phyloP scores from a whole-genome alignment of 2,329 filamentous ascomycete species.

The Claviceps purpurea region DNA sequence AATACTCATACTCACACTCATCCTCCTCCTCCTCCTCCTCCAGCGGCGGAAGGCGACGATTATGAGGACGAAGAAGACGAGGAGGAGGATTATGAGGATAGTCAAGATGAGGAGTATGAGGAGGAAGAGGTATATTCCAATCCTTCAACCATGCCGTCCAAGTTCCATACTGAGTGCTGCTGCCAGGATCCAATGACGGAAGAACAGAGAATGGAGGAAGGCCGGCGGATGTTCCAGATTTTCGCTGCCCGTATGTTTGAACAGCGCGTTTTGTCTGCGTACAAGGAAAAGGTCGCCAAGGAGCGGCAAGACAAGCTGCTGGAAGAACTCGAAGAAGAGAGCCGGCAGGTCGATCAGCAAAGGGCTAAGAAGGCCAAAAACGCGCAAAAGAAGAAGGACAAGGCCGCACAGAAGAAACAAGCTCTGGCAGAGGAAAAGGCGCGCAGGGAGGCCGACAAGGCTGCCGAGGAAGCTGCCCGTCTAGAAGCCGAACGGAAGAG shows the following conservation, averaged over 20 bases:
- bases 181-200: constrained; percentile 88
- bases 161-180: constrained; percentile 30
- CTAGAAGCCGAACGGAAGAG: constrained; percentile 66
- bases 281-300: constrained; percentile 88
- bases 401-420: constrained; percentile 78
- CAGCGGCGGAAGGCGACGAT: constrained; percentile 51
- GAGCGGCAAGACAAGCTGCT: constrained; percentile 85
- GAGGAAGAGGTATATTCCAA: constrained; percentile 61
- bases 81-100: constrained; percentile 48
- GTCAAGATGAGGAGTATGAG: constrained; percentile 53
- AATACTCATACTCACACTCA: constrained; percentile 59
- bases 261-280: constrained; percentile 90
- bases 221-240: constrained; percentile 96
- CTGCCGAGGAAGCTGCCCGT: constrained; percentile 68
- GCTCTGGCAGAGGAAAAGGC: constrained; percentile 84
- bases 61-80: constrained; percentile 55
- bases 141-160: constrained; percentile 25
- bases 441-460: constrained; percentile 75
- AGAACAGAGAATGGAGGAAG: constrained; percentile 98
- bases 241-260: constrained; percentile 99
- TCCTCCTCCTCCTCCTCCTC: constrained; percentile 20
- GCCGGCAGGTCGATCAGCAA: constrained; percentile 58
- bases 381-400: constrained; percentile 90
- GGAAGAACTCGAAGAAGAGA: constrained; percentile 82
- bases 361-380: constrained; percentile 91